phyloP scores from a whole-genome alignment of 1,139 yeast genomes.

The Candida sojae region DNA sequence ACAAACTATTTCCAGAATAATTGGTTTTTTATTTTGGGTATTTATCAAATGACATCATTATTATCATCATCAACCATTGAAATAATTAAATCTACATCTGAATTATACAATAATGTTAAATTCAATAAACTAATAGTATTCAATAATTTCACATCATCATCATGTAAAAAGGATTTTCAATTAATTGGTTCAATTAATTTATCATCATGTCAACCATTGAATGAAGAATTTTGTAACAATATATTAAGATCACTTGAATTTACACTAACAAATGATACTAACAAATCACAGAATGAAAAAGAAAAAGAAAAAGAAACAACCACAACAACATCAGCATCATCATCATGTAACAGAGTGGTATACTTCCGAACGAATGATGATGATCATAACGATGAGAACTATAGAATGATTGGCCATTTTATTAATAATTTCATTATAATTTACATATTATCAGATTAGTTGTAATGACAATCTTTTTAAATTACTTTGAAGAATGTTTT shows the following conservation, averaged over 20 bases:
- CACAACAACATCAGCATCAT: too few relatives aligned
- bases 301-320: not conserved
- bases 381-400: not conserved
- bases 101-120: not conserved
- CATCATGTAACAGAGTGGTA: not conserved
- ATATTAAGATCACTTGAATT: not conserved
- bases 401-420: slow-evolving; percentile 3
- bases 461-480: not conserved
- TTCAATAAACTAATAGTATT: not conserved
- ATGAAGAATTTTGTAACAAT: not conserved
- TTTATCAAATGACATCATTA: not conserved
- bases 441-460: not conserved
- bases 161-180: slow-evolving; percentile 2
- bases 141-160: not conserved
- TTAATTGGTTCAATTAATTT: slow-evolving; percentile 1
- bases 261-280: not conserved
- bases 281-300: not conserved
- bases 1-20: too few relatives aligned
- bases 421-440: slow-evolving; percentile 1
- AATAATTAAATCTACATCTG: not conserved
- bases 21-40: too few relatives aligned
- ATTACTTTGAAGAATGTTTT: too few relatives aligned
- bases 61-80: slow-evolving; percentile 1
- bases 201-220: slow-evolving; percentile 4
- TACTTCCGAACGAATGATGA: not conserved